These are phyloP conservation scores for Astrothelium subdiscretum DNA, from an alignment of 495 filamentous ascomycete genomes.

Conservation along the genomic window DNA sequence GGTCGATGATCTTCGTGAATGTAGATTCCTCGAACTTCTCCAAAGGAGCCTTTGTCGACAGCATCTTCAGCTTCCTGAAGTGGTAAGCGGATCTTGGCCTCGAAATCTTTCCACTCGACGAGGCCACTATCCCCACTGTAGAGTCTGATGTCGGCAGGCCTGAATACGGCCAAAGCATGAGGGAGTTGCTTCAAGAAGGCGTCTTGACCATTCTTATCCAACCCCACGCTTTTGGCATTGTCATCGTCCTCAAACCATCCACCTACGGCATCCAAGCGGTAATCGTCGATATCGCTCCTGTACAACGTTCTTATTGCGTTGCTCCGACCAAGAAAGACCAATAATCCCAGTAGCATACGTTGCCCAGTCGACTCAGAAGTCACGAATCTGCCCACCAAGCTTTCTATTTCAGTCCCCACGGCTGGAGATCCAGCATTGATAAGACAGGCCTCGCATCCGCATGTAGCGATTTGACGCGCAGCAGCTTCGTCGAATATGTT, in stretches of 20 bases:
- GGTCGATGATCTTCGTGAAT: neutral
- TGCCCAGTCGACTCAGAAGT: too few relatives aligned
- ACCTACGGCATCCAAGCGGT: neutral
- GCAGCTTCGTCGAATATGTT: neutral
- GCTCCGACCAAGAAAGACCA: neutral
- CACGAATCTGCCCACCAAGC: neutral
- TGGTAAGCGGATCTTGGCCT: neutral
- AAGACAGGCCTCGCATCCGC: neutral
- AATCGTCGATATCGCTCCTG: neutral
- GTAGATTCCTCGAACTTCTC: neutral
- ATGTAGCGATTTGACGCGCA: neutral
- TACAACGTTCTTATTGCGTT: neutral
- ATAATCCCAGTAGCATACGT: neutral
- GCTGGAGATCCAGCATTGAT: neutral
- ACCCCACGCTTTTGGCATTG: neutral
- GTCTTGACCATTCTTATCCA: neutral
- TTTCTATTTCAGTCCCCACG: neutral
- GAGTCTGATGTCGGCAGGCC: neutral
- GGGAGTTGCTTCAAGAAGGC: neutral
- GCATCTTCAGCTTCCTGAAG: neutral
- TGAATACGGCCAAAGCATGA: neutral
- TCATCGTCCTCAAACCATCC: neutral
- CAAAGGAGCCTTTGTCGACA: neutral
- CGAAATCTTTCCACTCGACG: neutral
- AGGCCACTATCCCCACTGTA: neutral